Evolutionary conservation across 2,329 filamentous ascomycete genomes (phyloP).

Genomic region (Colletotrichum acutatum): DNA sequence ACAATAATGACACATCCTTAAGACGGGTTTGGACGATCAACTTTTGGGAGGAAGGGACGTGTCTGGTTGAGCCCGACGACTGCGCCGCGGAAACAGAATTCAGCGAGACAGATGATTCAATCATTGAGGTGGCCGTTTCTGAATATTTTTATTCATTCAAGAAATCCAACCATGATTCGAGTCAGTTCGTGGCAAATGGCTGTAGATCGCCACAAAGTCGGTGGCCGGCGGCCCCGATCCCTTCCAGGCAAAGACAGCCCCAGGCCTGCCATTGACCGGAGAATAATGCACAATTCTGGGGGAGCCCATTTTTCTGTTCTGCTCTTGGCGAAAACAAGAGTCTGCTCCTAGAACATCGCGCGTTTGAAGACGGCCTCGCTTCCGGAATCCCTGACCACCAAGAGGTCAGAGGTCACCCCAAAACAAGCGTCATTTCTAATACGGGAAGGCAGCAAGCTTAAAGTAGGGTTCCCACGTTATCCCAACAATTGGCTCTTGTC

Average conservation of each 20-base stretch:
- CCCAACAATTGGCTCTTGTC: constrained; percentile 4
- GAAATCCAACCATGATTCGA: constrained; percentile 4
- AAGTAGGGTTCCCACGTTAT: constrained; percentile 1
- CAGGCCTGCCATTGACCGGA: constrained; percentile 5
- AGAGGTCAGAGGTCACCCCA: not conserved
- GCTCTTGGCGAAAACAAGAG: constrained; percentile 21
- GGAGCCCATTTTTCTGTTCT: constrained; percentile 21
- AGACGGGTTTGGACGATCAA: constrained; percentile 5
- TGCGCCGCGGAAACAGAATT: not conserved
- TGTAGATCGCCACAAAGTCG: not conserved
- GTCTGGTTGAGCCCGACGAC: not conserved
- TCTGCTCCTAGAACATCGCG: constrained; percentile 3
- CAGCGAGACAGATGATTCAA: not conserved
- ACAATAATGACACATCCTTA: not conserved
- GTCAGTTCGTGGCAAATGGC: constrained; percentile 24
- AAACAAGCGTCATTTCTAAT: constrained; percentile 5
- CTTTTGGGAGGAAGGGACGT: not conserved
- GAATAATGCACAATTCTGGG: constrained; percentile 15
- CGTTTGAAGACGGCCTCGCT: constrained; percentile 23
- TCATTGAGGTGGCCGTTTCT: not conserved
- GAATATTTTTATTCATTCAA: not conserved
- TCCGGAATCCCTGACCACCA: not conserved
- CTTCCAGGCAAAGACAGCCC: not conserved
- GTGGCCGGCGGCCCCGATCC: constrained; percentile 13
- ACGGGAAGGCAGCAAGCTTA: constrained; percentile 11